phyloP scores from a whole-genome alignment of 192 early-diverging fungal species.

The Funneliformis mosseae region DNA sequence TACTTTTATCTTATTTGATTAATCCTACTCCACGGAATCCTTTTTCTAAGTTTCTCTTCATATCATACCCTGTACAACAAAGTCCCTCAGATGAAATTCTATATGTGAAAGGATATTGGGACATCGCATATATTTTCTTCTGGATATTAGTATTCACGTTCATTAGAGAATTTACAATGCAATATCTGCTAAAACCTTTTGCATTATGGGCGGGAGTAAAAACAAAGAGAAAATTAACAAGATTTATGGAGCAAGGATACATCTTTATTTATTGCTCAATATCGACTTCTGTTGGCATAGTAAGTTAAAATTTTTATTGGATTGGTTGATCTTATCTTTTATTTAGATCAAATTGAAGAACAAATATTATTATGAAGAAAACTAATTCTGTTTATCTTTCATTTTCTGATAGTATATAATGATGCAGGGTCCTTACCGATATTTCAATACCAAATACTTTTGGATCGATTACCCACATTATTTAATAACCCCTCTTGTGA shows the following conservation, averaged over 20 bases:
- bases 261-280: constrained; percentile 67
- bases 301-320: constrained; percentile 38
- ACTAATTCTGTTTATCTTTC: neutral
- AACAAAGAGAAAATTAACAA: constrained; percentile 44
- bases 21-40: constrained; percentile 10
- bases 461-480: constrained; percentile 59
- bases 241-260: constrained; percentile 78
- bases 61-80: neutral
- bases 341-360: neutral
- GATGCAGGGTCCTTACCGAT: constrained; percentile 63
- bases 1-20: constrained; percentile 8
- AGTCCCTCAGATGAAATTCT: constrained; percentile 14
- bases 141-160: constrained; percentile 68
- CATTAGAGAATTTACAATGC: constrained; percentile 57
- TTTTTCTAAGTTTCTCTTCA: constrained; percentile 24
- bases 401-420: constrained; percentile 53
- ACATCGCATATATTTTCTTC: constrained; percentile 65
- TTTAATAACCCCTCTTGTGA: constrained; percentile 46
- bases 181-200: constrained; percentile 50
- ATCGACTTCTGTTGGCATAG: constrained; percentile 59
- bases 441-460: constrained; percentile 50
- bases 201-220: constrained; percentile 35
- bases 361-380: neutral
- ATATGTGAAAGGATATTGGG: constrained; percentile 60
- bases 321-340: neutral